Conservation (phyloP, 805 yeast species). For the Kurtzmaniella cleridarum region DNA sequence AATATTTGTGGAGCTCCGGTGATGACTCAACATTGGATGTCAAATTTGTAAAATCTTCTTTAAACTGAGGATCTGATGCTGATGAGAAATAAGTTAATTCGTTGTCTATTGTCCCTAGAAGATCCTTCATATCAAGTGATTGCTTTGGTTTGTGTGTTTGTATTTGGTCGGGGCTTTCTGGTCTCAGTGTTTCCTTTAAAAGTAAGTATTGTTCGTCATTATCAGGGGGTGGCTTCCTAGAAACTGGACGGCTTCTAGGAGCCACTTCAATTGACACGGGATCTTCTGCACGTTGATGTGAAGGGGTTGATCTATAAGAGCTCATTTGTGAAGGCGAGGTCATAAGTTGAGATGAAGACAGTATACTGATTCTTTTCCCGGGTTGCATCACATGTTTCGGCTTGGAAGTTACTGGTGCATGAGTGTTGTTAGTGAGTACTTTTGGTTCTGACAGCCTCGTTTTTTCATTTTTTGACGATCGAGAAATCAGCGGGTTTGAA, state of each 20-base stretch:
- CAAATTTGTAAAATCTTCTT: background rate
- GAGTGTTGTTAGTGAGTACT: background rate
- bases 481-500: background rate
- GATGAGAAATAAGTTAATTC: too few relatives aligned
- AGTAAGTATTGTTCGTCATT: background rate
- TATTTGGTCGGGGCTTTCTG: too few relatives aligned
- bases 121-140: too few relatives aligned
- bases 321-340: background rate
- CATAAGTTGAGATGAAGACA: slow-evolving; percentile 1
- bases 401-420: background rate
- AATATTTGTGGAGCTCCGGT: background rate
- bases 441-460: background rate
- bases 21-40: background rate
- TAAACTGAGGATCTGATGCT: too few relatives aligned
- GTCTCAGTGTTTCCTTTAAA: background rate
- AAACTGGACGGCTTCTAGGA: background rate
- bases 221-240: background rate
- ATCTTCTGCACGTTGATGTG: background rate
- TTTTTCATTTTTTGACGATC: background rate
- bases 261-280: background rate
- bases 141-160: too few relatives aligned
- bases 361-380: background rate
- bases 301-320: background rate
- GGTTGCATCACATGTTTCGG: background rate
- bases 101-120: too few relatives aligned